A percentile compares a stretch with the other conserved stretches of the same genome.
phyloP scores from a whole-genome alignment of 352 stramenopile genomes.

The Globisporangium barbulae region DNA sequence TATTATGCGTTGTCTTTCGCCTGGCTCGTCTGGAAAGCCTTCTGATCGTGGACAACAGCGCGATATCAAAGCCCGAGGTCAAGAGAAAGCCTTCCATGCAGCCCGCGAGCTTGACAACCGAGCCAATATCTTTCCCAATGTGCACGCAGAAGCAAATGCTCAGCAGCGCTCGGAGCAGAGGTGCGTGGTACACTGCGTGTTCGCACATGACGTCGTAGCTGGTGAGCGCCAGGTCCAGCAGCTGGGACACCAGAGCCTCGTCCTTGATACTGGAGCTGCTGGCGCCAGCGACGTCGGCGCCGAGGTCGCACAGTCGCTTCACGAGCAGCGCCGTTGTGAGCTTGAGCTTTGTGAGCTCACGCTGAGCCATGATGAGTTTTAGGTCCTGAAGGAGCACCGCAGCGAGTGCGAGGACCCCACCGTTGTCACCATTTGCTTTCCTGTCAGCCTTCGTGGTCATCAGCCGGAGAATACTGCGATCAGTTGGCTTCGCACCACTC shows the following conservation, averaged over 20 bases:
- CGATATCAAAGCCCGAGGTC: conserved; percentile 31
- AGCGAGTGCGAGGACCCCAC: conserved; percentile 29
- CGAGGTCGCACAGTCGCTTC: conserved; percentile 38
- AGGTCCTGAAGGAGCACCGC: conserved; percentile 35
- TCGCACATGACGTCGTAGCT: conserved; percentile 58
- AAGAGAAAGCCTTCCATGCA: conserved; percentile 42
- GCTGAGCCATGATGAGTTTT: conserved; percentile 22
- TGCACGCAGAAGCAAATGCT: conserved; percentile 34
- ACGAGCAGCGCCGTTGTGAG: conserved; percentile 35
- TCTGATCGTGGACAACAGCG: not conserved
- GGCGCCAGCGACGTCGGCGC: not conserved
- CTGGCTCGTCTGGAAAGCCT: not conserved
- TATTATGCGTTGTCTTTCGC: not conserved
- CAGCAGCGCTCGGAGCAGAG: conserved; percentile 49
- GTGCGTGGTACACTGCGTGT: conserved; percentile 59
- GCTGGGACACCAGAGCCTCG: not conserved
- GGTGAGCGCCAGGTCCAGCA: conserved; percentile 18
- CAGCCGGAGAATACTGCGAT: conserved; percentile 18
- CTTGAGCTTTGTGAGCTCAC: conserved; percentile 42
- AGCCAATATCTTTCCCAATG: conserved; percentile 18
- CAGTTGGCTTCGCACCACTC: conserved; percentile 8
- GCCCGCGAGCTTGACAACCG: conserved; percentile 27
- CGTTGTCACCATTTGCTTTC: not conserved
- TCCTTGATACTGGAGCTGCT: not conserved
- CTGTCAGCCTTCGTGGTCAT: conserved; percentile 1